Evolutionary conservation across 345 rosid species (phyloP).

Genomic region (Gossypium longicalyx): DNA sequence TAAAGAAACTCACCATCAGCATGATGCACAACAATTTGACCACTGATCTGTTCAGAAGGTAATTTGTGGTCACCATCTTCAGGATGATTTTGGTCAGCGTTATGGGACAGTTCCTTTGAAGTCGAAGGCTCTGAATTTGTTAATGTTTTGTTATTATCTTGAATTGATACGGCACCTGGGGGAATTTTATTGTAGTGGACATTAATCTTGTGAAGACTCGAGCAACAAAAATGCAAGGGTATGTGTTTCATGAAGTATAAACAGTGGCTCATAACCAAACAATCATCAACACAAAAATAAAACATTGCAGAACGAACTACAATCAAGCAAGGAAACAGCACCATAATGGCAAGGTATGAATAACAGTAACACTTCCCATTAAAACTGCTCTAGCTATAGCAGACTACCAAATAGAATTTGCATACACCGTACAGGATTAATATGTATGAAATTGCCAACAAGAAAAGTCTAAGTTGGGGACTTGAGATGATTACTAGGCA

Average conservation of each 20-base stretch:
- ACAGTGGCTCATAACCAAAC: not conserved
- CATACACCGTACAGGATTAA: not conserved
- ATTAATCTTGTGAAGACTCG: not conserved
- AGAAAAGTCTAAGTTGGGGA: not conserved
- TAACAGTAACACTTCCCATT: not conserved
- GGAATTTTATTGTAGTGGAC: not conserved
- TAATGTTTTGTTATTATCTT: conserved; percentile 9
- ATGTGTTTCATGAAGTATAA: not conserved
- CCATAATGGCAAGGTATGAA: not conserved
- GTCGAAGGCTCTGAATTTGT: conserved; percentile 22
- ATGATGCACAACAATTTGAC: conserved; percentile 5
- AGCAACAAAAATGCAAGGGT: not conserved
- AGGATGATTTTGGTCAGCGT: conserved; percentile 17
- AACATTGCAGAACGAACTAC: not conserved
- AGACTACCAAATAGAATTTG: not conserved
- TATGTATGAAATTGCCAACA: not conserved
- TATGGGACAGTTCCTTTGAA: conserved; percentile 4
- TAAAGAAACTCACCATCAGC: conserved; percentile 26
- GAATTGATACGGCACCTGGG: conserved; percentile 23
- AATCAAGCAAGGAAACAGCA: not conserved
- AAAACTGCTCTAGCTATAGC: not conserved
- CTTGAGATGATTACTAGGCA: not conserved
- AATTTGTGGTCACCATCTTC: conserved; percentile 22
- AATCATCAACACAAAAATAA: not conserved
- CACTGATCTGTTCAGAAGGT: conserved; percentile 21